Conservation (phyloP, 2,329 filamentous ascomycete genomes). For the Botryotinia globosa region DNA sequence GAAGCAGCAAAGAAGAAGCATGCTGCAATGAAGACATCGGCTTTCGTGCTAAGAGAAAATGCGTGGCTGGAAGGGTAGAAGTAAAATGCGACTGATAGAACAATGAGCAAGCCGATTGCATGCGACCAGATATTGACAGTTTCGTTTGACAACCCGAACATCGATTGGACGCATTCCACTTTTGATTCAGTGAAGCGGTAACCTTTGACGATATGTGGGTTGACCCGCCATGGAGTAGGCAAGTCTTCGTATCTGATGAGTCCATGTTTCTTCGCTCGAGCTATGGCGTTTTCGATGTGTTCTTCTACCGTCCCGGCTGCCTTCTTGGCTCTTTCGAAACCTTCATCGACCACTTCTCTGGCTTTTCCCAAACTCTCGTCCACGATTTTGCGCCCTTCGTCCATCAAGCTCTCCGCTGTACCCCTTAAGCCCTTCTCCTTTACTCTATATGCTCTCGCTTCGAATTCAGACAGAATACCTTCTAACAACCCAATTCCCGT, state of each 20-base stretch:
- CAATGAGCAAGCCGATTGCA: conserved; percentile 80
- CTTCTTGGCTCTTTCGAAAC: conserved; percentile 76
- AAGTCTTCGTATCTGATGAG: conserved; percentile 87
- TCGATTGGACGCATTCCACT: conserved; percentile 79
- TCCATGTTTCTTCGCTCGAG: conserved; percentile 72
- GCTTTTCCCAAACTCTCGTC: conserved; percentile 76
- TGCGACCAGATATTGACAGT: conserved; percentile 98
- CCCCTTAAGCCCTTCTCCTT: conserved; percentile 73
- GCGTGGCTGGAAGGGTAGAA: conserved; percentile 88
- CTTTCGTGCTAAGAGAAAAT: conserved; percentile 81
- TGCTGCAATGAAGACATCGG: conserved; percentile 85
- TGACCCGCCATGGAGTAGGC: conserved; percentile 88
- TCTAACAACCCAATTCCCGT: conserved; percentile 86
- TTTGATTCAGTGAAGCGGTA: conserved; percentile 95
- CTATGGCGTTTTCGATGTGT: conserved; percentile 75
- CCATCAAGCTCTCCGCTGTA: conserved; percentile 69
- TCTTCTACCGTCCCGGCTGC: conserved; percentile 81
- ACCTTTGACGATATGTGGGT: conserved; percentile 85
- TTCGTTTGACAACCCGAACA: conserved; percentile 86
- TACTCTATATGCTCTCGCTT: conserved; percentile 75
- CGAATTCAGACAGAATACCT: conserved; percentile 79
- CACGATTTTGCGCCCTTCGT: conserved; percentile 74
- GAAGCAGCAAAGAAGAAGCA: conserved; percentile 95
- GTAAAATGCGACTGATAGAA: conserved; percentile 87
- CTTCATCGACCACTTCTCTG: conserved; percentile 73